Evolutionary conservation across 495 filamentous ascomycete genomes (phyloP), one percentile per base, ranked within the genome.

Genomic region (Penicillium coffeae): DNA sequence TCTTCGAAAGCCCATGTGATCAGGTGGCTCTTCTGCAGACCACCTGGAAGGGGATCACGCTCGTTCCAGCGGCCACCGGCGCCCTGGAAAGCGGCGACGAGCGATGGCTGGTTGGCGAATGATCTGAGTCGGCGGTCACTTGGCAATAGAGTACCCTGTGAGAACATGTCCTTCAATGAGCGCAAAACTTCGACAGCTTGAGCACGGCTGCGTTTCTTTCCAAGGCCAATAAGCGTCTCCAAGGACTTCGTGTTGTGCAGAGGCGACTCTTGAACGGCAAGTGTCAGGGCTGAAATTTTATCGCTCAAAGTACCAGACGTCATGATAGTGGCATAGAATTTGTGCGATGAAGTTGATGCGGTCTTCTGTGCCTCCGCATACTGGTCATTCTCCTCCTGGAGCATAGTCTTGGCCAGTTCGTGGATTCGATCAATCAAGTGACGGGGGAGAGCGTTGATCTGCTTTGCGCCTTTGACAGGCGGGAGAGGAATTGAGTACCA

Each of bases 301-400:
- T 98, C 93, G 27, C 90, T 93, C 43, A 96, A 77, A 7, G 94
- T 98, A 71, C 93, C 93, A 1, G 90, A 90, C 13, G 90, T 72
- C 93, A 98, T 96, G 64, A 98, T 95, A 4, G 90, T 94, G 1
- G 88, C 87, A 72, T 96, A 83, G 74, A 97, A 98, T 66, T 87
- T 93, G 60, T 91, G 84, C 8, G 90, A 87, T 1, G 93, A 96
- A 35, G 87, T 86, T 18, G 79, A 70, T 1, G 76, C 75, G 8
- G 72, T 64, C 45, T 77, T 54, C 54, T 77, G 52, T 58, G 76
- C 66, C 32, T 69, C 65, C 8, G 71, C 66, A 63, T 89, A 86
- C 67, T 84, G 51, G 36, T 78, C 67, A 65, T 77, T 78, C 70
- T 98, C 93, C 21, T 80, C 70, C 45, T 90, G 82, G 1, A 97